Evolutionary conservation across 2,329 filamentous ascomycete species (phyloP), one percentile per base, ranked within the genome.

Genomic region (Penicillium palitans): DNA sequence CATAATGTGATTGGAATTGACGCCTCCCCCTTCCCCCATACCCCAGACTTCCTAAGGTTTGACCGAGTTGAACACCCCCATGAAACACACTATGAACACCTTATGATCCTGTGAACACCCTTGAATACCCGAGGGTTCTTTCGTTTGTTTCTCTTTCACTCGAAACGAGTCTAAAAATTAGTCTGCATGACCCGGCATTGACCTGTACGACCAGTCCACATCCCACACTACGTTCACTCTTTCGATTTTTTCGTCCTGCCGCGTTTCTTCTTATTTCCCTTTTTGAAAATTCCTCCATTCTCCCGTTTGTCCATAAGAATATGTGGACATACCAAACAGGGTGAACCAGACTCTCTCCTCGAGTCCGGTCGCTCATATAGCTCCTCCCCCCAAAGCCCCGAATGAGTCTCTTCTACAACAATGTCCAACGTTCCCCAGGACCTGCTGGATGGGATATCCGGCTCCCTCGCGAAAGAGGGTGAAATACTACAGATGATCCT

Each of bases 381-480:
- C 19, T 41, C 21, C 17, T 53, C 29, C 12, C 21, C 12, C 21
- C 17, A 15, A 47, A 46, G 27, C 31, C 13, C n/a, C 41, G 41
- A 29, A 53, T 53, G 51, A 19, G 17, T 46, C 29, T 21, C 15
- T 27, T 33, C n/a, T 15, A 19, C 17, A 15, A 48, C 10, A 45
- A 51, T 67, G 65, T 53, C 64, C 45, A 47, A 61, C 19, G 48
- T 60, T 25, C 57, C 64, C 2, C 56, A 66, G 55, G 66, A 69
- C 48, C 60, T 68, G 4, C 60, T 70, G 21, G 66, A 72, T 56
- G 72, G 70, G 9, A 72, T 74, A 15, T 67, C 69, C 2, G 70
- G 70, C 9, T 58, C 62, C n/a, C 64, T 74, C 7, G 68, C 67
- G 6, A 56, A 61, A 39, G 61, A 66, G 33, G 59, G 60, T 37